Conservation (phyloP, 345 rosid genomes). For the Xanthoceras sorbifolium region DNA sequence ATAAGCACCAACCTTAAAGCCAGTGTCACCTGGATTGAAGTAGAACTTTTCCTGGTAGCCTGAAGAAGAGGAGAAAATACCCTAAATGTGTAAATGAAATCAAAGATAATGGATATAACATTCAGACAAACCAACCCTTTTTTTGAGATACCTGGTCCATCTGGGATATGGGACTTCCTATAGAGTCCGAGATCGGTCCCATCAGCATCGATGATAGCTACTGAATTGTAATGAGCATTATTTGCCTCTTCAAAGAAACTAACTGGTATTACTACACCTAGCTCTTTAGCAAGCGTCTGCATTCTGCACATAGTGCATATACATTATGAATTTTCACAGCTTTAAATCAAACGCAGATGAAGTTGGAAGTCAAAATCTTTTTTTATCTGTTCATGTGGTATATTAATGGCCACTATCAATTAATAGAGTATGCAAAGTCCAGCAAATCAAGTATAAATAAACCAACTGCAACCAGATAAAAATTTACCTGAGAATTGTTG, state of each 20-base stretch:
- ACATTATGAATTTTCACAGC: slow-evolving; percentile 6
- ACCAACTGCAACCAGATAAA: neutral
- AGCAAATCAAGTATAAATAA: slow-evolving; percentile 15
- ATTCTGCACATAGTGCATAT: slow-evolving; percentile 48
- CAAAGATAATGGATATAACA: slow-evolving; percentile 7
- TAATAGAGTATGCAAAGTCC: neutral
- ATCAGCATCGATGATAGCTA: slow-evolving; percentile 89
- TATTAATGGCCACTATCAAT: slow-evolving; percentile 6
- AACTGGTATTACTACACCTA: slow-evolving; percentile 86
- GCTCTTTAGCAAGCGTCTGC: slow-evolving; percentile 84
- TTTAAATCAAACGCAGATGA: slow-evolving; percentile 13
- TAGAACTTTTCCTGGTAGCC: slow-evolving; percentile 98
- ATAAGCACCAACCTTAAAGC: slow-evolving; percentile 73
- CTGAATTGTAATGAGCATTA: slow-evolving; percentile 85
- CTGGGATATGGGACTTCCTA: slow-evolving; percentile 96
- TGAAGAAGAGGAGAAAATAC: slow-evolving; percentile 22
- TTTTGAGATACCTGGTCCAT: slow-evolving; percentile 77
- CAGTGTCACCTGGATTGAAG: slow-evolving; percentile 96
- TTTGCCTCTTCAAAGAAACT: slow-evolving; percentile 98
- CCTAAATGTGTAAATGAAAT: slow-evolving; percentile 17
- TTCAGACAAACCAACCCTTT: slow-evolving; percentile 18
- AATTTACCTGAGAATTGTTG: slow-evolving; percentile 72
- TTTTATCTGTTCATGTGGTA: neutral
- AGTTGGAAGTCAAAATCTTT: slow-evolving; percentile 8
- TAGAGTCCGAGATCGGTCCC: slow-evolving; percentile 92